Percentiles rank a stretch among this genome's conserved stretches.
phyloP scores from a whole-genome alignment of 768 basidiomycete genomes.

The Rickenella mellea region DNA sequence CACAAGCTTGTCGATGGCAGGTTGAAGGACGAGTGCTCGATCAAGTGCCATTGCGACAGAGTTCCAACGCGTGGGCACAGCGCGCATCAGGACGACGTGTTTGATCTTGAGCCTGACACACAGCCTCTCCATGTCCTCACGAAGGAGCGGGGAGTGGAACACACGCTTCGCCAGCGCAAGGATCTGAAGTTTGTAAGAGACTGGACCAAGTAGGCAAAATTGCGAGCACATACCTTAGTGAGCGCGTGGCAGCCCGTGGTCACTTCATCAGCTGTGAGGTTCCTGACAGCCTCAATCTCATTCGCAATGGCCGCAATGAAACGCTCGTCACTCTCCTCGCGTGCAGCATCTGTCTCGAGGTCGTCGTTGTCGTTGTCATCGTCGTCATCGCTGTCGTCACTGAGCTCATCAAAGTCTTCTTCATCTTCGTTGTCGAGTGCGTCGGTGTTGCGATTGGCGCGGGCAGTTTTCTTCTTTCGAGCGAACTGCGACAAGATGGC shows the following conservation, averaged over 20 bases:
- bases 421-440: too few relatives aligned
- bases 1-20: conserved; percentile 10
- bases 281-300: background rate
- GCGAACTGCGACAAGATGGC: conserved; percentile 15
- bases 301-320: background rate
- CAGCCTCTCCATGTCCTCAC: too few relatives aligned
- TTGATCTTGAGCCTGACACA: too few relatives aligned
- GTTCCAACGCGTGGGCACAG: conserved; percentile 21
- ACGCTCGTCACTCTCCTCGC: background rate
- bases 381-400: background rate
- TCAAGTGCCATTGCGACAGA: conserved; percentile 11
- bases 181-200: too few relatives aligned
- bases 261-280: too few relatives aligned
- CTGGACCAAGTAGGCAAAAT: too few relatives aligned
- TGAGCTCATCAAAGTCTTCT: conserved; percentile 2
- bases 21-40: conserved; percentile 8
- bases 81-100: too few relatives aligned
- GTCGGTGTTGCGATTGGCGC: too few relatives aligned
- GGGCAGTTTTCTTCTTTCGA: conserved; percentile 1
- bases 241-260: too few relatives aligned
- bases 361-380: background rate
- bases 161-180: too few relatives aligned
- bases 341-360: background rate
- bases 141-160: too few relatives aligned
- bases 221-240: too few relatives aligned